Conservation (phyloP, 2,329 filamentous ascomycete genomes). For the Diaporthe capsici region DNA sequence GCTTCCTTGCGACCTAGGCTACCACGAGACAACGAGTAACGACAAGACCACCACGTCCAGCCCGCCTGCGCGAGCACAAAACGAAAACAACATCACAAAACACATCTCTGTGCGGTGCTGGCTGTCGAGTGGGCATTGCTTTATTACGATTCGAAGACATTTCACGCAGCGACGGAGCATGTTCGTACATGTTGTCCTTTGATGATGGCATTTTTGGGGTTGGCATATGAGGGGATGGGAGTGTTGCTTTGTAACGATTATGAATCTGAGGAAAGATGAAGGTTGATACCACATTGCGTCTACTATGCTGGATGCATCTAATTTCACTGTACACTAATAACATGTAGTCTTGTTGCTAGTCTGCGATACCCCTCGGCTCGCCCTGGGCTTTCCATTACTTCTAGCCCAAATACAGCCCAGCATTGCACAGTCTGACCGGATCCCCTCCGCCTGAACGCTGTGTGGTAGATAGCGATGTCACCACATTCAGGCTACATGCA, state of each 20-base stretch:
- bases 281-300: constrained; percentile 29
- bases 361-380: constrained; percentile 31
- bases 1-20: neutral
- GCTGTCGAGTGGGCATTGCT: constrained; percentile 14
- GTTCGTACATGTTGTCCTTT: neutral
- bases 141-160: constrained; percentile 26
- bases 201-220: neutral
- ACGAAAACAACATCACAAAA: neutral
- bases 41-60: constrained; percentile 4
- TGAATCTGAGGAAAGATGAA: constrained; percentile 12
- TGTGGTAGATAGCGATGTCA: too few relatives aligned
- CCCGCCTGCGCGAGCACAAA: neutral
- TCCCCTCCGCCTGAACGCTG: neutral
- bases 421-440: constrained; percentile 10
- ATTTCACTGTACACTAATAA: constrained; percentile 30
- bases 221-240: neutral
- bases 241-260: constrained; percentile 11
- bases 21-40: neutral
- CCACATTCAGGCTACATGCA: too few relatives aligned
- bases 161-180: constrained; percentile 13
- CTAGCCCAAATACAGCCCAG: constrained; percentile 16
- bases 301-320: constrained; percentile 30
- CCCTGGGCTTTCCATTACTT: constrained; percentile 17
- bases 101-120: constrained; percentile 26
- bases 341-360: constrained; percentile 22